These are phyloP conservation scores for Tolypocladium paradoxum DNA, from an alignment of 2,329 filamentous ascomycete genomes.

Conservation along the genomic window DNA sequence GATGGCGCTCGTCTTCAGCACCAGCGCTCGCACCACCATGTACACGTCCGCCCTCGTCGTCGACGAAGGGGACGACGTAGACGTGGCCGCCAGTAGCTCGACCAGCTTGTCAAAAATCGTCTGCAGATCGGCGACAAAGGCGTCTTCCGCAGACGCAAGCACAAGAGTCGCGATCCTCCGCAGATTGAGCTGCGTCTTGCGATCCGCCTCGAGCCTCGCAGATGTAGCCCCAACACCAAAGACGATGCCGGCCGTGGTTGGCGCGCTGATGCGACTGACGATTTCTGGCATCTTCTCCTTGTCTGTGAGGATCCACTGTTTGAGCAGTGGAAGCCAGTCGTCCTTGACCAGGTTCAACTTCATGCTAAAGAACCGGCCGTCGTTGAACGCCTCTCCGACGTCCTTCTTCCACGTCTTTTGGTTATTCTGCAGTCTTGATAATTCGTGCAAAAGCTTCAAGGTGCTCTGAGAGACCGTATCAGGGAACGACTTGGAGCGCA, in stretches of 20 bases:
- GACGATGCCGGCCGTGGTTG: constrained; percentile 89
- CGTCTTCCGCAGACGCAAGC: constrained; percentile 65
- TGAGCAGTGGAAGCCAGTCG: constrained; percentile 74
- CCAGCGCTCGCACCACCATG: constrained; percentile 73
- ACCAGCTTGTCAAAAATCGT: constrained; percentile 72
- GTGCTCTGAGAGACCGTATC: constrained; percentile 67
- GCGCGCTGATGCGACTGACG: constrained; percentile 65
- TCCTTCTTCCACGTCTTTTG: constrained; percentile 93
- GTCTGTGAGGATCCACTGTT: constrained; percentile 75
- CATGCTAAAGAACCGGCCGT: constrained; percentile 73
- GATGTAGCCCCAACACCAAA: constrained; percentile 97
- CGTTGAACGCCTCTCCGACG: constrained; percentile 82
- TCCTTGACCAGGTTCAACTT: constrained; percentile 52
- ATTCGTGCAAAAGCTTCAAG: constrained; percentile 62
- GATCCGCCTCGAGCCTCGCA: constrained; percentile 87
- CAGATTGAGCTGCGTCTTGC: constrained; percentile 82
- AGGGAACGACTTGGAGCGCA: constrained; percentile 79
- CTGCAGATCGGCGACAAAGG: constrained; percentile 66
- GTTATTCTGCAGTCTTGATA: constrained; percentile 66
- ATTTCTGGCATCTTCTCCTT: constrained; percentile 83
- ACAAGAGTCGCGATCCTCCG: constrained; percentile 72
- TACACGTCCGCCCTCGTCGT: constrained; percentile 82
- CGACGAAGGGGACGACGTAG: constrained; percentile 84
- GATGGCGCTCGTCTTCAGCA: constrained; percentile 66
- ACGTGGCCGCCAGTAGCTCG: constrained; percentile 73